phyloP scores from a whole-genome alignment of 2,329 filamentous ascomycete genomes.

The Nannizzia gypsea region DNA sequence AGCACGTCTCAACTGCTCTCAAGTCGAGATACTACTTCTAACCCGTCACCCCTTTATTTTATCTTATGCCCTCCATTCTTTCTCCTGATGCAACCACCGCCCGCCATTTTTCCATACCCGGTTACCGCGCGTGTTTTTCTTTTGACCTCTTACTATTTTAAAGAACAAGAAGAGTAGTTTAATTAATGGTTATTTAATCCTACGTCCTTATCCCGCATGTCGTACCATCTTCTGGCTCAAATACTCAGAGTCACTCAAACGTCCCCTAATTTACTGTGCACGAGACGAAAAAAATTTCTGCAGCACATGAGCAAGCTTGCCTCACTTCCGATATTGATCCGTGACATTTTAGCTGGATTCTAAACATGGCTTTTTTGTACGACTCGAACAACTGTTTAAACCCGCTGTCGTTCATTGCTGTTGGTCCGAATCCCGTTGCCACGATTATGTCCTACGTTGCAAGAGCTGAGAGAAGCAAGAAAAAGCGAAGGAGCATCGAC shows the following conservation, averaged over 20 bases:
- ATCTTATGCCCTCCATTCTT: conserved; percentile 1
- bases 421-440: background rate
- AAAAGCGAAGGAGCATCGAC: background rate
- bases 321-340: background rate
- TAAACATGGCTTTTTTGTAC: background rate
- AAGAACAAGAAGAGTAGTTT: conserved; percentile 5
- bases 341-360: background rate
- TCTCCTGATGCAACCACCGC: conserved; percentile 1
- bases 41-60: background rate
- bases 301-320: background rate
- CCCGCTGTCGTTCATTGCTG: background rate
- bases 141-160: conserved; percentile 5
- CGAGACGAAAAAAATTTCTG: background rate
- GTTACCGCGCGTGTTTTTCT: conserved; percentile 5
- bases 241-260: background rate
- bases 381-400: background rate
- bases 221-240: background rate
- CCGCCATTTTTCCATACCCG: conserved; percentile 3
- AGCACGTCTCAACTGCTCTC: background rate
- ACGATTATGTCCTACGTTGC: background rate
- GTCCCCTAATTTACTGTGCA: background rate
- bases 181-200: conserved; percentile 6
- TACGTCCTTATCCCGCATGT: background rate
- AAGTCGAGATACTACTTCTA: background rate
- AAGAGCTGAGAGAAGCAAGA: background rate